phyloP scores from a whole-genome alignment of 768 basidiomycete genomes.

The Clitopilus passeckerianus region DNA sequence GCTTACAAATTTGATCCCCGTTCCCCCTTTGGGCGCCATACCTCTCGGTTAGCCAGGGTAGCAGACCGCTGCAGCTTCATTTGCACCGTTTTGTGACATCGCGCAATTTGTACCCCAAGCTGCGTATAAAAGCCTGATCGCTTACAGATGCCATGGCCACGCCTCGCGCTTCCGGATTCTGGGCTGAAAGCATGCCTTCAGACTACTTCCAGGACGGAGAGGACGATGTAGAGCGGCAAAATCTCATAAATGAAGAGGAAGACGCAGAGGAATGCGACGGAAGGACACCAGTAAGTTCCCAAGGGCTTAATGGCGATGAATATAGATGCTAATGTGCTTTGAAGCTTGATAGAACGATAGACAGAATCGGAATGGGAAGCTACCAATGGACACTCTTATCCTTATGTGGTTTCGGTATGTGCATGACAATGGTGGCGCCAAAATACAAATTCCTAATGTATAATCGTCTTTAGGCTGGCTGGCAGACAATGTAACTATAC shows the following conservation, averaged over 20 bases:
- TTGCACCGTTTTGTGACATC: neutral
- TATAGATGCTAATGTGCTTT: neutral
- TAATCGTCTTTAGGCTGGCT: constrained; percentile 63
- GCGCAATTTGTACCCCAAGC: neutral
- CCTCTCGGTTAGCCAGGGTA: no score
- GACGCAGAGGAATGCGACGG: constrained; percentile 26
- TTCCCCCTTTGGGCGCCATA: neutral
- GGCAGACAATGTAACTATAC: constrained; percentile 76
- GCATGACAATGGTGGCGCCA: neutral
- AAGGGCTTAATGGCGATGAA: neutral
- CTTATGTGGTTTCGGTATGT: constrained; percentile 85
- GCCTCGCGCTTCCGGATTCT: constrained; percentile 46
- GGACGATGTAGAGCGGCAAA: constrained; percentile 28
- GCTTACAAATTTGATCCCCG: neutral
- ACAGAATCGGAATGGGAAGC: constrained; percentile 87
- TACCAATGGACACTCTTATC: constrained; percentile 83
- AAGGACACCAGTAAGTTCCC: constrained; percentile 39
- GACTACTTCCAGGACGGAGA: constrained; percentile 36
- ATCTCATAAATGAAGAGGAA: constrained; percentile 19
- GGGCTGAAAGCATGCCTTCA: constrained; percentile 32
- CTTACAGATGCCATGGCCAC: constrained; percentile 29
- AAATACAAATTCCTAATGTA: neutral
- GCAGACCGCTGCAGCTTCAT: no score
- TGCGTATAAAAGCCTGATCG: constrained; percentile 8
- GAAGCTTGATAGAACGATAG: constrained; percentile 78